Base-by-base conservation (phyloP, 1,139 yeast species). In the Geotrichum histeridarum region DNA sequence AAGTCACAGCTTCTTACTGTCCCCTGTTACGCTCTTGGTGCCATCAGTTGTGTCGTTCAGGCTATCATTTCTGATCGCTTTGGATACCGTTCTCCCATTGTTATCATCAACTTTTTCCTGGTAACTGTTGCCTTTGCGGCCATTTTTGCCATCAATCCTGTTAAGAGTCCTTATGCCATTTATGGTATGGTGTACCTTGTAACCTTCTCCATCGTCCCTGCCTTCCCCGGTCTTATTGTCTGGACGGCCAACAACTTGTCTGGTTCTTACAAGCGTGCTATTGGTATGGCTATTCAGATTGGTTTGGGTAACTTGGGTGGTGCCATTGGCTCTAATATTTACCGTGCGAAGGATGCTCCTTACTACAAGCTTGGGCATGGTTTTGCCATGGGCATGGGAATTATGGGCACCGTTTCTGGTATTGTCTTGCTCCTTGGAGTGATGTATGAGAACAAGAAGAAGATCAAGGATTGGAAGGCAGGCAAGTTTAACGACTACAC, bases 221-320 rank as follows among this genome's bases (percentile, higher is more conserved):
- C 70, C 1, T 68, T 70, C 56, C 75, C 77, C 5, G 64, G 69
- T n/a, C 60, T 66, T 32, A 65, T 73, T 41, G 64, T 73, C 6
- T 74, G 77, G 77, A 61, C 65, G 45, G 65, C 74, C 1, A 72
- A 68, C 55, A 74, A 74, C 53, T 61, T 73, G 44, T 64, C 74
- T 1, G 72, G 72, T n/a, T 64, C 65, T 4, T 66, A 64, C 58
- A 74, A 72, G 55, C 65, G 77, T 48, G 74, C 75, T 1, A 67
- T 73, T 44, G 75, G 71, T 1, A 70, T 71, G 68, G 77, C 74
- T 2, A 61, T 71, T 46, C 76, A 73, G 51, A 70, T 74, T 44
- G 75, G 76, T 4, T 53, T 72, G 31, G 77, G 77, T 9, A 70
- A 70, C 51, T 64, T 73, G 42, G 72, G 74, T 14, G 76, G 76